Base-by-base conservation (phyloP, 169 alveolate genomes). In the Cryptosporidium ryanae region DNA sequence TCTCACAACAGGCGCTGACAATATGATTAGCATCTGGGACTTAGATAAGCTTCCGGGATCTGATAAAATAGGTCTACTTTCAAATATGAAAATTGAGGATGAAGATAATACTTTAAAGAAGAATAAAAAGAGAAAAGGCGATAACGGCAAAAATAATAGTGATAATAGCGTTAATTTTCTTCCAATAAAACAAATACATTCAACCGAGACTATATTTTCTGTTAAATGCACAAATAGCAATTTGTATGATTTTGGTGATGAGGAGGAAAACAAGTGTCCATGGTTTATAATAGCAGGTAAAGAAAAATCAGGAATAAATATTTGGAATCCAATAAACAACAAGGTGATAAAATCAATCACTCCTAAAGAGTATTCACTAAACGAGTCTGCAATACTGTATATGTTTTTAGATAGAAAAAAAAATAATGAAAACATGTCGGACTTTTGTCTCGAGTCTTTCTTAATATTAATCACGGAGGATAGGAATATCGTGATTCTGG, bases 11-110 rank as follows among this genome's bases (percentile, higher is more conserved):
- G 87, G 87, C 1, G 68, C 87, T 0, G 87, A 76, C 25, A 76
- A 76, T 76, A 76, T 76, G 71, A 76, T 76, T n/a, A 76, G 59
- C 46, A 59, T 76, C 38, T 76, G 87, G 87, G 87, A 76, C 54
- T 70, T 76, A 8, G 71, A 76, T 25, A 67, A 76, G 25, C 38
- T 76, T 2, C 55, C 55, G 10, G 18, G 34, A 43, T 76, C 87
- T 21, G 38, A 21, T 17, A 25, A 43, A 10, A 43, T 76, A 55
- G 87, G 87, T 38, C 12, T 76, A 21, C 44, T 76, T 18, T 25
- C 52, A 2, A 18, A 31, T 6, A 27, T 34, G n/a, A 17, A 52
- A 6, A 38, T 6, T 38, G 8, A 38, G 3, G 8, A 38, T 38
- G 7, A 7, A 0, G 49, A 15, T 10, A 31, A 55, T 4, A 44